Percentiles rank a stretch among this genome's conserved stretches.
These are phyloP conservation scores for Verbena officinalis DNA, from an alignment of 257 asterid genomes.

Conservation along the genomic window DNA sequence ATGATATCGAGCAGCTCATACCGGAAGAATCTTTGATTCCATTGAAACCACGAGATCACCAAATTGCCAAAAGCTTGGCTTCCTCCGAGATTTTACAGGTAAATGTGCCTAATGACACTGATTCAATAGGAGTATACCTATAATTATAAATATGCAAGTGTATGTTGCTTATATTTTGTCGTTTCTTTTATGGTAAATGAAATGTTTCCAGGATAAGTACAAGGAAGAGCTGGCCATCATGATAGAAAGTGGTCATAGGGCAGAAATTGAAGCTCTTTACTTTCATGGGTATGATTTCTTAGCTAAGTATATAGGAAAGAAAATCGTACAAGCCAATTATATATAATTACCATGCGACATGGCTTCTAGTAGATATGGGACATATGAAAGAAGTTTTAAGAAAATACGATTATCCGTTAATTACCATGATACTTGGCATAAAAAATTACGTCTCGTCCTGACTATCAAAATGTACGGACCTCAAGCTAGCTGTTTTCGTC, in stretches of 20 bases:
- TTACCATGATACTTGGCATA: neutral
- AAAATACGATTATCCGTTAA: neutral
- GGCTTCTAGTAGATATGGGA: neutral
- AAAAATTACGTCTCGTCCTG: neutral
- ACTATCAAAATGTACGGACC: too few species aligned
- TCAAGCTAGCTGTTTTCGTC: too few species aligned
- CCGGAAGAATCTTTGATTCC: slow-evolving; percentile 79
- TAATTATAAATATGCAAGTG: too few species aligned
- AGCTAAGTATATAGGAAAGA: slow-evolving; percentile 65
- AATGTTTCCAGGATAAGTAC: slow-evolving; percentile 61
- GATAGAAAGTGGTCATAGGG: slow-evolving; percentile 70
- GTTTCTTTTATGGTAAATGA: neutral
- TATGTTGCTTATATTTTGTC: neutral
- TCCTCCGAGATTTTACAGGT: slow-evolving; percentile 79
- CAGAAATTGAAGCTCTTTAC: slow-evolving; percentile 94
- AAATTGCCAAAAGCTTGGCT: slow-evolving; percentile 74
- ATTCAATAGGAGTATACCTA: too few species aligned
- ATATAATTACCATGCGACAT: slow-evolving; percentile 31
- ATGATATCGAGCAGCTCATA: slow-evolving; percentile 64
- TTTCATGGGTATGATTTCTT: slow-evolving; percentile 80
- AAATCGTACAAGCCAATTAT: slow-evolving; percentile 74
- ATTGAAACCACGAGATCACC: slow-evolving; percentile 65
- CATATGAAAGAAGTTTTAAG: neutral
- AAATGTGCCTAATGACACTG: neutral
- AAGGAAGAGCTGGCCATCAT: slow-evolving; percentile 74